phyloP scores from a whole-genome alignment of 805 yeast species.

The Clavispora asparagi region DNA sequence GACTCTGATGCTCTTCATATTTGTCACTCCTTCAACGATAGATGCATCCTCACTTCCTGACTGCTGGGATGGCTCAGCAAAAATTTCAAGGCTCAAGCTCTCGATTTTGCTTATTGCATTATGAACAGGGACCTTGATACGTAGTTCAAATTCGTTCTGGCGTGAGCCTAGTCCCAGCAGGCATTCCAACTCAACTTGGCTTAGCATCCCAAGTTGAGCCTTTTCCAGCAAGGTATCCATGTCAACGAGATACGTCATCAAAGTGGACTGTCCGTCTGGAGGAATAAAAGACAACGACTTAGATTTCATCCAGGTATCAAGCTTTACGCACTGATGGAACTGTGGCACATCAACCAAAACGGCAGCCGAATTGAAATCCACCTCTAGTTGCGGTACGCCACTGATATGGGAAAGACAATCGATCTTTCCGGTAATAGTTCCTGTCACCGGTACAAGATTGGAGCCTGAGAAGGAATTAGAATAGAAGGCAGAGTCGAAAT shows the following conservation, averaged over 20 bases:
- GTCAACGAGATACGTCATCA: conserved; percentile 63
- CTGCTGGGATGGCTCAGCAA: conserved; percentile 6
- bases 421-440: conserved; percentile 58
- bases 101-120: conserved; percentile 31
- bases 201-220: conserved; percentile 28
- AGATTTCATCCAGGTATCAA: conserved; percentile 46
- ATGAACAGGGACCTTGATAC: conserved; percentile 37
- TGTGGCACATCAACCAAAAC: conserved; percentile 52
- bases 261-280: conserved; percentile 71
- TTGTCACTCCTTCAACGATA: conserved; percentile 15
- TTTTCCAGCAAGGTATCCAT: conserved; percentile 25
- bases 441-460: conserved; percentile 38
- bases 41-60: conserved; percentile 3
- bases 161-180: conserved; percentile 47
- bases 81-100: conserved; percentile 23
- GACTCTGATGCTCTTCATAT: conserved; percentile 53
- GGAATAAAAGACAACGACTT: conserved; percentile 68
- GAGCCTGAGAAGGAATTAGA: conserved; percentile 14
- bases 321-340: conserved; percentile 66
- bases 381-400: conserved; percentile 68
- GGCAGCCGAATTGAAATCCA: conserved; percentile 45
- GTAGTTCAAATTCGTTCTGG: conserved; percentile 60
- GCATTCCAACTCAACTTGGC: conserved; percentile 52
- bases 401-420: conserved; percentile 64
- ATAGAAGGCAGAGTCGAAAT: conserved; percentile 21